Evolutionary conservation across 2,329 filamentous ascomycete genomes (phyloP).

Genomic region (Pestalotiopsis sp.): DNA sequence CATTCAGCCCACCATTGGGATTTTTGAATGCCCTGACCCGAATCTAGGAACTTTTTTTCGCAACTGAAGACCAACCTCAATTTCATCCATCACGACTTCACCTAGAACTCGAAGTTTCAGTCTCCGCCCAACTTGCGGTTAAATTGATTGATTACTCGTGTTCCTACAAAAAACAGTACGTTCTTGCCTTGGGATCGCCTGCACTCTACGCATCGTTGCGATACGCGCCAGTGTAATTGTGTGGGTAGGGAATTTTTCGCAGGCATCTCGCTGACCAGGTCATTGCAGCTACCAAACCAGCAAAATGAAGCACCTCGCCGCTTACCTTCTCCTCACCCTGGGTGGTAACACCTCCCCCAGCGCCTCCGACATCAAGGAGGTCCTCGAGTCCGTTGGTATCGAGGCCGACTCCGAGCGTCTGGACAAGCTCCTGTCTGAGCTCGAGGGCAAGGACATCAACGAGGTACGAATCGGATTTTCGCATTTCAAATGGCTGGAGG

Average conservation of each 20-base stretch:
- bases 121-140: constrained; percentile 98
- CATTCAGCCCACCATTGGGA: constrained; percentile 4
- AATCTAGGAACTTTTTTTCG: constrained; percentile 3
- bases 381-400: constrained; percentile 92
- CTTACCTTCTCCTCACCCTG: constrained; percentile 95
- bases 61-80: constrained; percentile 10
- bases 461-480: constrained; percentile 64
- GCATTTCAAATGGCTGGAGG: not conserved
- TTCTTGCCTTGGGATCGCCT: not conserved
- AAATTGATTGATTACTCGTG: constrained; percentile 99
- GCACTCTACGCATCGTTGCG: not conserved
- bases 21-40: not conserved
- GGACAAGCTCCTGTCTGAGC: constrained; percentile 84
- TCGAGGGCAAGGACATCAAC: constrained; percentile 89
- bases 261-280: constrained; percentile 20
- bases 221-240: not conserved
- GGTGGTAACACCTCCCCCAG: constrained; percentile 91
- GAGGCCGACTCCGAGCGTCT: constrained; percentile 91
- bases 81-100: not conserved
- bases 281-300: constrained; percentile 38
- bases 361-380: constrained; percentile 81
- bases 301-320: constrained; percentile 99
- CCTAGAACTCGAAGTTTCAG: constrained; percentile 94
- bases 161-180: constrained; percentile 50
- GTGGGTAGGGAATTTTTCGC: not conserved